A percentile compares a stretch with the other conserved stretches of the same genome.
These are phyloP conservation scores for Cryptosporidium andersoni DNA, from an alignment of 169 alveolate species.

Conservation along the genomic window DNA sequence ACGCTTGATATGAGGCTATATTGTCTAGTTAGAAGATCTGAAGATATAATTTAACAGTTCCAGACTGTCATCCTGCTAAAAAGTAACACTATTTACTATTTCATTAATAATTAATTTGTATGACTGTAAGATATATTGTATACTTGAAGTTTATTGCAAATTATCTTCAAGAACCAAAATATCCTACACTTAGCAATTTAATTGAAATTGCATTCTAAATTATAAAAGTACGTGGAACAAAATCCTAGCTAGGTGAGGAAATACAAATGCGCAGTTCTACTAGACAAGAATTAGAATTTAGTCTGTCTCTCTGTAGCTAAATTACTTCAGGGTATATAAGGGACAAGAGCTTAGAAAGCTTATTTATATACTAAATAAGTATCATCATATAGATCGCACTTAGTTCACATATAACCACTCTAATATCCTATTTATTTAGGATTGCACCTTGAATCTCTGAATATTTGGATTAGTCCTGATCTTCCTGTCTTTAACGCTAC, in stretches of 20 bases:
- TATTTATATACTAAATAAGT: not conserved
- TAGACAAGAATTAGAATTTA: not conserved
- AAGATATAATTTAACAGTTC: conserved; percentile 36
- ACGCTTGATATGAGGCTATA: conserved; percentile 89
- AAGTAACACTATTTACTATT: no score
- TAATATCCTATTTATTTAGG: not conserved
- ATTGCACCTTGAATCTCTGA: conserved; percentile 67
- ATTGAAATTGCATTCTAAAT: no score
- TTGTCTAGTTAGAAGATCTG: conserved; percentile 76
- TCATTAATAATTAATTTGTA: no score
- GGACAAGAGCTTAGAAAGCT: not conserved
- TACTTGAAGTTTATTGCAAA: no score
- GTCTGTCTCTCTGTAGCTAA: not conserved
- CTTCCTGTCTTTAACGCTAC: conserved; percentile 89
- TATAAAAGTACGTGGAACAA: no score
- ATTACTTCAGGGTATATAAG: not conserved
- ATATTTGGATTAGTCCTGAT: conserved; percentile 77
- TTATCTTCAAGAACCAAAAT: no score
- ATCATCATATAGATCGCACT: not conserved
- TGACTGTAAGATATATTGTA: no score
- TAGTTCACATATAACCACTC: conserved; percentile 2
- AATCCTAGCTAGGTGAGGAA: not conserved
- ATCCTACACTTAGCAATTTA: no score
- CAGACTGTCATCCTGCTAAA: no score
- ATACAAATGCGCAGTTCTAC: not conserved